Conservation (phyloP, 768 basidiomycete species). For the Xanthoconium purpureum region DNA sequence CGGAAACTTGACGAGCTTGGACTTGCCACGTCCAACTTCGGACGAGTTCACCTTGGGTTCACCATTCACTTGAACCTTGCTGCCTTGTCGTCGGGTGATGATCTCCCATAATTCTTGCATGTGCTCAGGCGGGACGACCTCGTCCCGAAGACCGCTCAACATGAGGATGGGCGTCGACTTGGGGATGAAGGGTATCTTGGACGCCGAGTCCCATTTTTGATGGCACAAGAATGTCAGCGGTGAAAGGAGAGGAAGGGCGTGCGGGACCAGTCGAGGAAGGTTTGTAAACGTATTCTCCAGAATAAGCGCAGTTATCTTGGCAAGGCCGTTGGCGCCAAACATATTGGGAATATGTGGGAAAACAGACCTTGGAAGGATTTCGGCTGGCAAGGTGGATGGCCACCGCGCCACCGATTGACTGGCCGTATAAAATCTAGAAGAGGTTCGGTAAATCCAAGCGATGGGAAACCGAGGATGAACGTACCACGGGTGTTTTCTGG, state of each 20-base stretch:
- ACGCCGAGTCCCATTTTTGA: conserved; percentile 83
- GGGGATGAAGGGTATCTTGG: conserved; percentile 62
- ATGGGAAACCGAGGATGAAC: conserved; percentile 16
- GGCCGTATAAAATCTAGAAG: conserved; percentile 69
- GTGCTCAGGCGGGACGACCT: conserved; percentile 51
- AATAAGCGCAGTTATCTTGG: conserved; percentile 71
- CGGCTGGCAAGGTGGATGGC: conserved; percentile 81
- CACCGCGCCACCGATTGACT: conserved; percentile 91
- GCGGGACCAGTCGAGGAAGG: conserved; percentile 77
- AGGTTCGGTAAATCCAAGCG: background rate
- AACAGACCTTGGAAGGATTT: conserved; percentile 62
- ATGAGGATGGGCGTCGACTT: conserved; percentile 71
- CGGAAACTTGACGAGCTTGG: conserved; percentile 56
- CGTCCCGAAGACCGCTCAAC: conserved; percentile 65
- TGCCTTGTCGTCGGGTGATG: conserved; percentile 47
- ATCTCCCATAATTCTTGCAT: conserved; percentile 69
- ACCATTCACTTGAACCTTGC: conserved; percentile 13
- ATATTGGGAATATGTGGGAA: background rate
- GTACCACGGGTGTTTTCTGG: conserved; percentile 63
- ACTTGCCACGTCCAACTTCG: conserved; percentile 50
- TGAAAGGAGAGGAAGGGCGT: conserved; percentile 68
- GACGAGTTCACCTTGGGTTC: conserved; percentile 35
- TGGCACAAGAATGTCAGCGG: conserved; percentile 79
- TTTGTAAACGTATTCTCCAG: conserved; percentile 94
- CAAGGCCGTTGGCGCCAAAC: background rate